A percentile compares a stretch with the other conserved stretches of the same genome.
Evolutionary conservation across 768 basidiomycete genomes (phyloP).

Genomic region (Lactarius trivialis): DNA sequence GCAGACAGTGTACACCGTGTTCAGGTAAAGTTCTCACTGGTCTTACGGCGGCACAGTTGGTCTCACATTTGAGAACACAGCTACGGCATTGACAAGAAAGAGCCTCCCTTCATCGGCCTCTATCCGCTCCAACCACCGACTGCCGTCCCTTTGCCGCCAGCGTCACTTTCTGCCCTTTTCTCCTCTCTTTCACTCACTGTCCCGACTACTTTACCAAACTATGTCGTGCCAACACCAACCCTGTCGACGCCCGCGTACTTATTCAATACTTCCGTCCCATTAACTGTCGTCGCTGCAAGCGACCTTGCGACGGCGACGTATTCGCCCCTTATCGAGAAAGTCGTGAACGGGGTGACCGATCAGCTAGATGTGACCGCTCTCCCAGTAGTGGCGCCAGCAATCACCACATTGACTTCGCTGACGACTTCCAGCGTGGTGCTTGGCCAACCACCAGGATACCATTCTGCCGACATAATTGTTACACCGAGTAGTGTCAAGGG

Average conservation of each 20-base stretch:
- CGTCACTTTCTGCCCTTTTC: slow-evolving; percentile 43
- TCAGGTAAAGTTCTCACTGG: slow-evolving; percentile 42
- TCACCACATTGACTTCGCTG: slow-evolving; percentile 47
- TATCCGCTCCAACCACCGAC: slow-evolving; percentile 47
- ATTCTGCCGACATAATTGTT: not conserved
- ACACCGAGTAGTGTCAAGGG: not conserved
- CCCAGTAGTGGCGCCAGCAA: slow-evolving; percentile 47
- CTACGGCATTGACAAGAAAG: slow-evolving; percentile 66
- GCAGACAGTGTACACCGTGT: slow-evolving; percentile 71
- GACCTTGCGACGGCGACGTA: slow-evolving; percentile 73
- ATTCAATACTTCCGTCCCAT: slow-evolving; percentile 59
- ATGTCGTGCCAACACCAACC: slow-evolving; percentile 55
- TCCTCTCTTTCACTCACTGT: slow-evolving; percentile 59
- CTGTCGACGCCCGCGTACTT: slow-evolving; percentile 57
- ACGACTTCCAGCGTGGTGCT: slow-evolving; percentile 44
- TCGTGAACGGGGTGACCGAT: slow-evolving; percentile 22
- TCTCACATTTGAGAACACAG: slow-evolving; percentile 31
- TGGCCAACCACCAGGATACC: slow-evolving; percentile 55
- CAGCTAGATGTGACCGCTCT: slow-evolving; percentile 46
- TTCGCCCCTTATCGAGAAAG: slow-evolving; percentile 40
- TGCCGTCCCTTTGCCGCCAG: slow-evolving; percentile 34
- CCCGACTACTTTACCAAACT: slow-evolving; percentile 66
- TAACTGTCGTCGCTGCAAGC: slow-evolving; percentile 39
- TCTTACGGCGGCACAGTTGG: not conserved
- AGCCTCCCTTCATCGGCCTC: slow-evolving; percentile 73